Evolutionary conservation across 1,284 basidiomycete genomes (phyloP).

Genomic region (Trichosporon inkin): DNA sequence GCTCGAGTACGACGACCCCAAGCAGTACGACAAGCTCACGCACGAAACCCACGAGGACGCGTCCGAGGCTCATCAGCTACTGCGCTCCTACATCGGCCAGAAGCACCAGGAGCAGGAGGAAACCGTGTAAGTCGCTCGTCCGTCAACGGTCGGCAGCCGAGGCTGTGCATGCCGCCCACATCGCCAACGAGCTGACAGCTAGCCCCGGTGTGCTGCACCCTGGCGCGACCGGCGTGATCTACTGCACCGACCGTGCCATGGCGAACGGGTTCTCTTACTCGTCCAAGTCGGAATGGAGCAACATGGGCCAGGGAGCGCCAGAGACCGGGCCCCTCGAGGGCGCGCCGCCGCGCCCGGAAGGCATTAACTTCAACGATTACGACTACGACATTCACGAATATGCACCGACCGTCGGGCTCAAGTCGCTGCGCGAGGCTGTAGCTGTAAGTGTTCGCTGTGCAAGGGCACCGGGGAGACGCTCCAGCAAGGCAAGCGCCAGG

Average conservation of each 20-base stretch:
- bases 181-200: constrained; percentile 27
- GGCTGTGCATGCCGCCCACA: background rate
- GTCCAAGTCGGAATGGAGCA: constrained; percentile 65
- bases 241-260: constrained; percentile 65
- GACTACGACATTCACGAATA: constrained; percentile 68
- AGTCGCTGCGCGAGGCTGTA: constrained; percentile 52
- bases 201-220: constrained; percentile 52
- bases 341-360: constrained; percentile 62
- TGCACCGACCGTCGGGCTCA: constrained; percentile 86
- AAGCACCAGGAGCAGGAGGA: constrained; percentile 18
- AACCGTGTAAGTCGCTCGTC: constrained; percentile 16
- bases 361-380: constrained; percentile 60
- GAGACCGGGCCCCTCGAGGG: constrained; percentile 66
- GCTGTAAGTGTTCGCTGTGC: constrained; percentile 34
- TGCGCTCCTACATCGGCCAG: constrained; percentile 31
- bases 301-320: constrained; percentile 53
- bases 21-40: background rate
- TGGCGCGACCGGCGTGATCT: constrained; percentile 58
- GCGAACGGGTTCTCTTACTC: constrained; percentile 82
- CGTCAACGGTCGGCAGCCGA: no score
- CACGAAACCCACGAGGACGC: constrained; percentile 57
- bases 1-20: background rate
- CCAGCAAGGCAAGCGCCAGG: no score
- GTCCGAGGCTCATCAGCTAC: constrained; percentile 70
- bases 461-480: no score